Evolutionary conservation across 805 yeast genomes (phyloP).

Genomic region (Schwanniomyces occidentalis): DNA sequence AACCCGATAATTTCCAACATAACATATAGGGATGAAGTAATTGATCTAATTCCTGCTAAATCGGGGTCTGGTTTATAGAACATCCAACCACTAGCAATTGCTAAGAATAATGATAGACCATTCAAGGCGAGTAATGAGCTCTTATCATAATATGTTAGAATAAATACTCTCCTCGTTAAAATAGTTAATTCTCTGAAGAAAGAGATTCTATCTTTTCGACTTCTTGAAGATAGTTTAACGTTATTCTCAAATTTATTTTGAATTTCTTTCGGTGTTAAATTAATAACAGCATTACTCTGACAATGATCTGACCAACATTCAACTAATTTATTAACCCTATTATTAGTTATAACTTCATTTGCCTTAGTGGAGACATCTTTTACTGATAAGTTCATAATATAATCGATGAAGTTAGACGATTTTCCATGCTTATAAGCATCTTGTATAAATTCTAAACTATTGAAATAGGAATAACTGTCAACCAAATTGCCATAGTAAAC

Average conservation of each 20-base stretch:
- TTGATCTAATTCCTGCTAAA: constrained; percentile 65
- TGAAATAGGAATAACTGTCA: constrained; percentile 53
- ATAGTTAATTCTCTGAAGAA: constrained; percentile 29
- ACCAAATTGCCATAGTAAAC: constrained; percentile 45
- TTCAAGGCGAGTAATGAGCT: constrained; percentile 34
- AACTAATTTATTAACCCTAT: constrained; percentile 26
- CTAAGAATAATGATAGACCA: constrained; percentile 48
- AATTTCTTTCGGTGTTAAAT: constrained; percentile 13
- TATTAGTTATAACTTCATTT: constrained; percentile 21
- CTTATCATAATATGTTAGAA: constrained; percentile 34
- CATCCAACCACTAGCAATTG: constrained; percentile 74
- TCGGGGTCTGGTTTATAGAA: constrained; percentile 63
- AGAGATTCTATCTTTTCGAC: constrained; percentile 21
- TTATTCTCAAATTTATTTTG: constrained; percentile 15
- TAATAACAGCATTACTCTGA: not conserved
- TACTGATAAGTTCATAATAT: constrained; percentile 37
- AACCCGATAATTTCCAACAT: constrained; percentile 42
- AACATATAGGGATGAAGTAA: constrained; percentile 37
- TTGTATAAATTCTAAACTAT: constrained; percentile 13
- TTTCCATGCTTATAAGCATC: constrained; percentile 3
- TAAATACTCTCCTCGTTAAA: constrained; percentile 35
- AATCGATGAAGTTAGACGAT: constrained; percentile 25
- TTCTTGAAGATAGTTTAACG: constrained; percentile 16
- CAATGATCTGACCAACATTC: constrained; percentile 22
- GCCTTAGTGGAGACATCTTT: constrained; percentile 31